phyloP scores from a whole-genome alignment of 805 yeast species.

The Saccharomycopsis javanensis region DNA sequence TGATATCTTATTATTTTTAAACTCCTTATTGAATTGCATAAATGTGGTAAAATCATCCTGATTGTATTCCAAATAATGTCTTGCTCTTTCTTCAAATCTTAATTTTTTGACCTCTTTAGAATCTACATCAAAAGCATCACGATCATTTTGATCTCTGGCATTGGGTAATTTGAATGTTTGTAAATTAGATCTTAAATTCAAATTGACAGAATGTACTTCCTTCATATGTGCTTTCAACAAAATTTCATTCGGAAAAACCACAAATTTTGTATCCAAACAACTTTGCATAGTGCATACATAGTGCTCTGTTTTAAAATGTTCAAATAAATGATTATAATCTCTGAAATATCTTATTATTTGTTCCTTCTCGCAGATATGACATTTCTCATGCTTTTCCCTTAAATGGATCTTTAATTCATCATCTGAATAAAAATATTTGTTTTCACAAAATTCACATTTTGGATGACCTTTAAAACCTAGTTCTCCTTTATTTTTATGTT shows the following conservation, averaged over 20 bases:
- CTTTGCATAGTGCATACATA: conserved; percentile 64
- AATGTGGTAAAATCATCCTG: conserved; percentile 39
- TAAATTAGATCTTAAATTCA: conserved; percentile 1
- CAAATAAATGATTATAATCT: conserved; percentile 63
- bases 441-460: conserved; percentile 68
- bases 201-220: conserved; percentile 46
- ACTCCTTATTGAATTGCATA: conserved; percentile 38
- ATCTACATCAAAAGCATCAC: conserved; percentile 17
- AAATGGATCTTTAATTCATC: conserved; percentile 81
- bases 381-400: conserved; percentile 75
- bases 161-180: conserved; percentile 6
- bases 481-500: conserved; percentile 70
- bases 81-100: conserved; percentile 77
- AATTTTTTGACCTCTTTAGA: conserved; percentile 40
- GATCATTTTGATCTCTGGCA: conserved; percentile 20
- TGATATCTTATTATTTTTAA: conserved; percentile 32
- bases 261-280: conserved; percentile 84
- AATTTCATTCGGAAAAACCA: conserved; percentile 79
- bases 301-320: conserved; percentile 68
- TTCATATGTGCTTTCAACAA: conserved; percentile 85
- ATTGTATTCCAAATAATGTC: conserved; percentile 59
- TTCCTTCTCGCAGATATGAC: conserved; percentile 68
- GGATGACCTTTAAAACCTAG: conserved; percentile 88
- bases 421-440: conserved; percentile 70
- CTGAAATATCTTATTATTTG: conserved; percentile 67